These are phyloP conservation scores for Leccinum fallax DNA, from an alignment of 1,284 basidiomycete species.

Conservation along the genomic window DNA sequence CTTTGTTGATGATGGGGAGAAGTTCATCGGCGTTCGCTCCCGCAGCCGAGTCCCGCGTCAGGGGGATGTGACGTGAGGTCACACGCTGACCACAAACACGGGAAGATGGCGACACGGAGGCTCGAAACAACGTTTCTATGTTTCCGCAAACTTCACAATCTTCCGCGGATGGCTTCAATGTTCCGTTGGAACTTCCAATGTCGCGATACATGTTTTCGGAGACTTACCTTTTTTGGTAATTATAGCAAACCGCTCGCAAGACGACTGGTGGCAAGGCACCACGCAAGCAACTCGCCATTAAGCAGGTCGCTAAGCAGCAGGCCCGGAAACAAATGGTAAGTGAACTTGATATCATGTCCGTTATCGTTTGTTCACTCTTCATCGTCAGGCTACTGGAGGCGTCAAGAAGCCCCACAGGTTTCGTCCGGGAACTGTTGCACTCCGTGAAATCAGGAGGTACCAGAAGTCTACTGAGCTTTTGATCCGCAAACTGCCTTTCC, in stretches of 20 bases:
- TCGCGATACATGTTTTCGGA: conserved; percentile 30
- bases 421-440: conserved; percentile 72
- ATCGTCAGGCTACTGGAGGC: conserved; percentile 63
- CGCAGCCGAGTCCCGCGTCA: not conserved
- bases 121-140: conserved; percentile 26
- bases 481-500: conserved; percentile 80
- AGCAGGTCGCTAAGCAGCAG: conserved; percentile 40
- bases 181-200: conserved; percentile 27
- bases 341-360: not conserved
- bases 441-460: conserved; percentile 85
- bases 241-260: conserved; percentile 66
- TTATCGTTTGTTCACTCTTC: conserved; percentile 20
- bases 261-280: conserved; percentile 68
- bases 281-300: conserved; percentile 70
- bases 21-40: not conserved
- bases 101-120: conserved; percentile 28
- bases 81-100: conserved; percentile 10
- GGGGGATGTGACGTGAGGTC: conserved; percentile 15
- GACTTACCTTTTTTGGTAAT: conserved; percentile 46
- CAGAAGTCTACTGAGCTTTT: conserved; percentile 82
- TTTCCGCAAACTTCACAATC: conserved; percentile 14
- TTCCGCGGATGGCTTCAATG: conserved; percentile 10
- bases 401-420: conserved; percentile 81
- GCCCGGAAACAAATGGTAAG: conserved; percentile 34
- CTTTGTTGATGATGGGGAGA: conserved; percentile 5